phyloP scores from a whole-genome alignment of 164 flowering plant species.

The Vitis amurensis region DNA sequence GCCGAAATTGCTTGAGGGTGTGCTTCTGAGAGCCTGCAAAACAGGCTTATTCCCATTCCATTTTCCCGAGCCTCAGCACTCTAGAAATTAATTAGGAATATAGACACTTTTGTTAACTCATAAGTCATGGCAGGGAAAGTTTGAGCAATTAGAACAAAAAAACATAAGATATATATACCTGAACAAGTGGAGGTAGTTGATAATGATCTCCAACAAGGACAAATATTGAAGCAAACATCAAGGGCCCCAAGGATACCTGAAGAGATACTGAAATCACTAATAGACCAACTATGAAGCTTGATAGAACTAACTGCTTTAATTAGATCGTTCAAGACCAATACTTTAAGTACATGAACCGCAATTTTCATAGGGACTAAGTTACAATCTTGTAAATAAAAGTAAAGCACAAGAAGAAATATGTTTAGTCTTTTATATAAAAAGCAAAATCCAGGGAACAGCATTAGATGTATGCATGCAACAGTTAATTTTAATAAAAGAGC shows the following conservation, averaged over 20 bases:
- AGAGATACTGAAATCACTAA: neutral
- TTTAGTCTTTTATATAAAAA: too few relatives aligned
- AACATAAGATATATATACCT: conserved; percentile 38
- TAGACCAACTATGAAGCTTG: neutral
- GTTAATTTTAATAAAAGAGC: too few relatives aligned
- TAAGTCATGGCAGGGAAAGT: neutral
- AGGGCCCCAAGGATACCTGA: conserved; percentile 95
- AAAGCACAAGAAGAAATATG: neutral
- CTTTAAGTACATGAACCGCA: neutral
- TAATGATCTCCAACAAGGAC: conserved; percentile 99
- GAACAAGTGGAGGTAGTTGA: conserved; percentile 96
- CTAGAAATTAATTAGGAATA: conserved; percentile 32
- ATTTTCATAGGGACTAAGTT: neutral
- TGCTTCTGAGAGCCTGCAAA: conserved; percentile 95
- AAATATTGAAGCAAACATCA: conserved; percentile 88
- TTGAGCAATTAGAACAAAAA: conserved; percentile 8
- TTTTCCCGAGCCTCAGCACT: conserved; percentile 88
- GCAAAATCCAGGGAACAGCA: too few relatives aligned
- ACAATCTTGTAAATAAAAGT: neutral
- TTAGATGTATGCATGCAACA: too few relatives aligned
- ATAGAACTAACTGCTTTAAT: neutral
- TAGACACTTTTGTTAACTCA: neutral
- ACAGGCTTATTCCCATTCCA: conserved; percentile 91
- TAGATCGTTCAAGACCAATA: neutral
- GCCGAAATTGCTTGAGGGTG: conserved; percentile 97